These are phyloP conservation scores for Mediolabrus comicus DNA, from an alignment of 108 stramenopile species.

Conservation along the genomic window DNA sequence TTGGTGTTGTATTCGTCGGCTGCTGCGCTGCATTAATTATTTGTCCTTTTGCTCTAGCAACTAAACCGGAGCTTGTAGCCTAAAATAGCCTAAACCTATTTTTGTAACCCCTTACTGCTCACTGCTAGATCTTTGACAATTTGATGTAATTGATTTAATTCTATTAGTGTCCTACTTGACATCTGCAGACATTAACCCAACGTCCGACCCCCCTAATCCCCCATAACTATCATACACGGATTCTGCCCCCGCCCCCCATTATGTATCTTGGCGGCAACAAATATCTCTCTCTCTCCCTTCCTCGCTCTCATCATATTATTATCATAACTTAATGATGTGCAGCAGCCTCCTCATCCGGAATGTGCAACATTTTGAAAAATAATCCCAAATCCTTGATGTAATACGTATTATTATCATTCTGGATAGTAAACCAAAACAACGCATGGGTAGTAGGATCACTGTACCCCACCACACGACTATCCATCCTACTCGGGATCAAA, in stretches of 20 bases:
- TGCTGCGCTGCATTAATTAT: no score
- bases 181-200: not conserved
- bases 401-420: conserved; percentile 85
- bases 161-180: not conserved
- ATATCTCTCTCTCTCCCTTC: not conserved
- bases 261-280: not conserved
- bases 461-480: conserved; percentile 83
- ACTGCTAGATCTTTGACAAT: no score
- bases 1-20: no score
- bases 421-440: conserved; percentile 94
- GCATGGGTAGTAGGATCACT: conserved; percentile 85
- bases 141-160: conserved; percentile 5
- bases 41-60: no score
- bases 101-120: no score
- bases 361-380: conserved; percentile 92
- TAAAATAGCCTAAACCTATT: no score
- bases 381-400: conserved; percentile 91
- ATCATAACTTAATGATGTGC: conserved; percentile 48
- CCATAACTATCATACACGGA: conserved; percentile 1
- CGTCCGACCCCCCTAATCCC: not conserved
- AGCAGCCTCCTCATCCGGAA: conserved; percentile 71
- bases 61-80: no score
- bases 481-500: conserved; percentile 80
- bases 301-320: not conserved
- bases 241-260: not conserved